Base-by-base conservation (phyloP, 75 land plant species). In the Cupressus sempervirens region DNA sequence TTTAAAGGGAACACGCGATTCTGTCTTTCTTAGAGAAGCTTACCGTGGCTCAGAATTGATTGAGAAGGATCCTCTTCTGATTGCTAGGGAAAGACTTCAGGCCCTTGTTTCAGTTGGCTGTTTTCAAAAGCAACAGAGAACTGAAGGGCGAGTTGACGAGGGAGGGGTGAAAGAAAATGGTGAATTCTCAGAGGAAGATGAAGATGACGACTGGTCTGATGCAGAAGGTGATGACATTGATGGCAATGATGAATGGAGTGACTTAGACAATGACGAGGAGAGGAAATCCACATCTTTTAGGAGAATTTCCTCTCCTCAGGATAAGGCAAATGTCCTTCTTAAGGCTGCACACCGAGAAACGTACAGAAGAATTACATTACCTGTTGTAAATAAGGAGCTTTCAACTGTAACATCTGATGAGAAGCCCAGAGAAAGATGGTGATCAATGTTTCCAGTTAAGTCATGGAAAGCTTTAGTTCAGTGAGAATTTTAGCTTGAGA, bases 21-120 rank as follows among this genome's bases (percentile, higher is more conserved):
- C 97, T 29, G 98, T 98, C 74, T 98, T 98, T 76, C 89, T 98
- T 1, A 88, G 97, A 50, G 98, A 98, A 85, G 98, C 98, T 18
- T 98, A 98, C 84, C 86, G 88, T 18, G 93, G 91, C 85, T 91
- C 98, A 35, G 93, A 94, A 53, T 88, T 98, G 87, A 86, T 93
- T 48, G 99, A 94, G 76, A 96, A 98, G 90, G 94, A 98, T 83
- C 89, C 87, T 83, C 83, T 98, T 68, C 82, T 94, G 83, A 72
- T 94, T 36, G 81, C 90, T 43, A 94, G 95, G 90, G 99, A 98
- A 91, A 95, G 92, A 85, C 85, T 98, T 38, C 91, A 92, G 1
- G 84, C 89, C 30, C 94, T 98, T 86, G 98, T 93, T 80, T 84
- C 91, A 7, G 86, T 94, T 29, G 87, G 87, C 18, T 65, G 96